These are phyloP conservation scores for Coniella vitis DNA, from an alignment of 2,329 filamentous ascomycete species.

Conservation along the genomic window DNA sequence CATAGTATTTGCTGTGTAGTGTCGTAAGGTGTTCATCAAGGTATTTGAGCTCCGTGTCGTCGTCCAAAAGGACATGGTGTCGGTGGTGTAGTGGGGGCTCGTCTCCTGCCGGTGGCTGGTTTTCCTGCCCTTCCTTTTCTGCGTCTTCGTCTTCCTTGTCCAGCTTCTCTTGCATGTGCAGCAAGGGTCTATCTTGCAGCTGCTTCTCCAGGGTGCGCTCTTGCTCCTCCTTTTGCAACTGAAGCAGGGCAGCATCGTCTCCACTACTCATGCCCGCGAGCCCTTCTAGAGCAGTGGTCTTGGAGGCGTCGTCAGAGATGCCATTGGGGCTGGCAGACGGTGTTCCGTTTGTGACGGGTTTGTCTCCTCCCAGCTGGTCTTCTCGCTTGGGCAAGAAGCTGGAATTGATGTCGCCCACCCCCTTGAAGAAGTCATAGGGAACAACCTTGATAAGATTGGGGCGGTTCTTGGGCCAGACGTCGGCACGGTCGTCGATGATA, in stretches of 20 bases:
- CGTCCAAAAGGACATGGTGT: conserved; percentile 78
- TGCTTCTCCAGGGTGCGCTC: conserved; percentile 84
- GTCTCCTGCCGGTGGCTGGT: conserved; percentile 25
- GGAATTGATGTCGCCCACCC: conserved; percentile 97
- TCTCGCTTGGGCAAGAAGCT: conserved; percentile 83
- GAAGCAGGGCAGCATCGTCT: conserved; percentile 60
- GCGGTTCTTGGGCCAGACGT: conserved; percentile 89
- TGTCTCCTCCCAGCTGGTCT: conserved; percentile 36
- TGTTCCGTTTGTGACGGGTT: conserved; percentile 19
- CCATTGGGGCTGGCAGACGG: conserved; percentile 16
- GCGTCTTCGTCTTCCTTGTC: conserved; percentile 74
- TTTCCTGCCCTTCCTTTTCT: conserved; percentile 40
- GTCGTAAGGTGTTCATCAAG: conserved; percentile 69
- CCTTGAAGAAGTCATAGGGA: conserved; percentile 96
- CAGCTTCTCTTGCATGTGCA: conserved; percentile 87
- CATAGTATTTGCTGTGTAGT: conserved; percentile 75
- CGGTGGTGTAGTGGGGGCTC: conserved; percentile 33
- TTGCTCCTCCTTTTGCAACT: conserved; percentile 76
- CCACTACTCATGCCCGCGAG: conserved; percentile 69
- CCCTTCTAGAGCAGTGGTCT: conserved; percentile 56
- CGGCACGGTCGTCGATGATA: conserved; percentile 93
- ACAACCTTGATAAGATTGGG: conserved; percentile 90
- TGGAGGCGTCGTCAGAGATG: conserved; percentile 19
- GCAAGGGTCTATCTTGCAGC: conserved; percentile 75
- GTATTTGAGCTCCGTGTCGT: conserved; percentile 74